A percentile compares a stretch with the other conserved stretches of the same genome.
These are phyloP conservation scores for Pythium sukuiense DNA, from an alignment of 352 stramenopile genomes.

Conservation along the genomic window DNA sequence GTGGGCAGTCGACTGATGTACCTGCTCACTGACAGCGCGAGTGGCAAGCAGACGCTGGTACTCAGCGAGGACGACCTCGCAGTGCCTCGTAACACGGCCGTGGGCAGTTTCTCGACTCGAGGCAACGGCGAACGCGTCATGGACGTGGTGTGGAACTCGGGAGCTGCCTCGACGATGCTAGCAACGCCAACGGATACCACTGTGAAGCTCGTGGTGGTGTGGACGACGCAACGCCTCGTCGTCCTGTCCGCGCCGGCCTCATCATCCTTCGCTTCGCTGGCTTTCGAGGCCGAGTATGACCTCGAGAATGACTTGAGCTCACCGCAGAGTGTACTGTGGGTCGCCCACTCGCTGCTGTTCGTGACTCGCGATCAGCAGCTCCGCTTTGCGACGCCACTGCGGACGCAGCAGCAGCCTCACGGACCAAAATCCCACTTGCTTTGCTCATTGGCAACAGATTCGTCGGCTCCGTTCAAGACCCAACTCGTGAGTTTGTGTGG, in stretches of 20 bases:
- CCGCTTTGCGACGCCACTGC: conserved; percentile 57
- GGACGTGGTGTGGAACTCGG: conserved; percentile 52
- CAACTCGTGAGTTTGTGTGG: conserved; percentile 49
- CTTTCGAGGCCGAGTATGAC: conserved; percentile 40
- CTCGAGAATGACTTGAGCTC: conserved; percentile 35
- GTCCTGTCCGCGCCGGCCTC: conserved; percentile 40
- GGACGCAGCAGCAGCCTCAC: not conserved
- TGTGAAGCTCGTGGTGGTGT: conserved; percentile 40
- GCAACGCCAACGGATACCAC: not conserved
- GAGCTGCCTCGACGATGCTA: not conserved
- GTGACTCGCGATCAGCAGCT: conserved; percentile 50
- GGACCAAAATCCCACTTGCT: conserved; percentile 24
- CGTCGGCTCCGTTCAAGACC: conserved; percentile 24
- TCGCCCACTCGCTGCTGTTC: conserved; percentile 65
- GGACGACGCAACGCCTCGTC: conserved; percentile 56
- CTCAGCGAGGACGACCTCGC: conserved; percentile 55
- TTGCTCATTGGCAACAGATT: conserved; percentile 32
- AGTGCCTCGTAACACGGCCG: conserved; percentile 20
- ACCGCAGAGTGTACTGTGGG: conserved; percentile 63
- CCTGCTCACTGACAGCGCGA: conserved; percentile 22
- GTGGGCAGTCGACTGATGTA: conserved; percentile 53
- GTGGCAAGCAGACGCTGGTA: conserved; percentile 33
- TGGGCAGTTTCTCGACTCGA: conserved; percentile 32
- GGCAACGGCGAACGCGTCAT: conserved; percentile 47
- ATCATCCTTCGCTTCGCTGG: conserved; percentile 27